Conservation (phyloP, 75 land plant genomes). For the Cunninghamia lanceolata region DNA sequence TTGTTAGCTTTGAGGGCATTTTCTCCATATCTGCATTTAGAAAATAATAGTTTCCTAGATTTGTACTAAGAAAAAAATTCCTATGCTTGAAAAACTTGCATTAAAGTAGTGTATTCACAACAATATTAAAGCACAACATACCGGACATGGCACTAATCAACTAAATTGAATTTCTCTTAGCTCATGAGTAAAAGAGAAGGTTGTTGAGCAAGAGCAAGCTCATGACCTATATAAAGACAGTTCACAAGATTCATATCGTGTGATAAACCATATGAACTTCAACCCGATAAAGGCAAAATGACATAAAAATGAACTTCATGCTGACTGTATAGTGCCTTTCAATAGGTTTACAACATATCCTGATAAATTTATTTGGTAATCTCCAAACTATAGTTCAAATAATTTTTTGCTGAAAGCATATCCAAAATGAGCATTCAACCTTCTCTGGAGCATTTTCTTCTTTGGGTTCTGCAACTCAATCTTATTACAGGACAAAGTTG, state of each 20-base stretch:
- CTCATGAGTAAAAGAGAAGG: not conserved
- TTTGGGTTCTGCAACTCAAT: no score
- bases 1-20: slow-evolving; percentile 66
- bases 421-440: no score
- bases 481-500: no score
- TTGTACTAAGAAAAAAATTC: not conserved
- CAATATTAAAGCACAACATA: not conserved
- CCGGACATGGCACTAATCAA: not conserved
- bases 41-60: not conserved
- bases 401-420: no score
- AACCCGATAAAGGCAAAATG: no score
- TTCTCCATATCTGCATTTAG: slow-evolving; percentile 74
- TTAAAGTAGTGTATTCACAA: not conserved
- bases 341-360: no score
- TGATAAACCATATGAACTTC: no score
- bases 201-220: not conserved
- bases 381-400: no score
- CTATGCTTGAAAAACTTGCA: not conserved
- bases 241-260: not conserved
- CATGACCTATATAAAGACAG: not conserved
- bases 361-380: no score
- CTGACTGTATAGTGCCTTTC: no score
- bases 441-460: no score
- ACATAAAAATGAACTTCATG: no score
- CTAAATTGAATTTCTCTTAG: not conserved